These are phyloP conservation scores for Citrus reticulata DNA, from an alignment of 345 rosid species.

Conservation along the genomic window DNA sequence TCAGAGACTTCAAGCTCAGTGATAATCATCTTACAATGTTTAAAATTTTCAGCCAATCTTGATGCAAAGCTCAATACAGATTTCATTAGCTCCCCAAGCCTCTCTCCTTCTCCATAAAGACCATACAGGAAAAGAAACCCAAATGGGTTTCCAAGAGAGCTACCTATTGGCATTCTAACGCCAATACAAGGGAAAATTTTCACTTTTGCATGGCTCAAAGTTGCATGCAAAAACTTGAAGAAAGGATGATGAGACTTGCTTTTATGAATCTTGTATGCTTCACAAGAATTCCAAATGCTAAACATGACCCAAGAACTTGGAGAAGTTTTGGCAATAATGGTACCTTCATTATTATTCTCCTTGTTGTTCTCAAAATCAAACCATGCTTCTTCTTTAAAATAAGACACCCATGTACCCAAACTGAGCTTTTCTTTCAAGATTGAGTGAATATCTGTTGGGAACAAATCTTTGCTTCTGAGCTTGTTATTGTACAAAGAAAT, in stretches of 20 bases:
- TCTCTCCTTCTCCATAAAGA: conserved; percentile 46
- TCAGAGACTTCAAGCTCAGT: conserved; percentile 43
- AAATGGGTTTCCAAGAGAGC: conserved; percentile 26
- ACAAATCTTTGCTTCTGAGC: conserved; percentile 39
- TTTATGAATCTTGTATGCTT: conserved; percentile 32
- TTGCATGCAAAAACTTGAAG: conserved; percentile 24
- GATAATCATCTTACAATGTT: conserved; percentile 36
- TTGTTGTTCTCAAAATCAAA: conserved; percentile 7
- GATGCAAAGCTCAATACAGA: conserved; percentile 39
- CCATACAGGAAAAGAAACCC: conserved; percentile 51
- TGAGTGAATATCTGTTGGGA: conserved; percentile 40
- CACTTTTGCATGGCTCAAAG: conserved; percentile 28
- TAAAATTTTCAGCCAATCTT: conserved; percentile 32
- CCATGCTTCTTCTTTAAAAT: conserved; percentile 42
- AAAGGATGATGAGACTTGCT: conserved; percentile 22
- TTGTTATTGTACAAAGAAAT: conserved; percentile 37
- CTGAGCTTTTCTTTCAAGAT: conserved; percentile 44
- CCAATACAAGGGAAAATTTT: conserved; percentile 32
- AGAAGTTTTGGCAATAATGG: conserved; percentile 2
- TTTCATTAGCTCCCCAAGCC: conserved; percentile 40
- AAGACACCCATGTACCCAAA: conserved; percentile 55
- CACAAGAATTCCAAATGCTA: conserved; percentile 60
- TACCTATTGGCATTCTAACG: conserved; percentile 29
- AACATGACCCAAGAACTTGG: conserved; percentile 45
- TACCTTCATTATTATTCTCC: conserved; percentile 14